Base-by-base conservation (phyloP, 2,329 filamentous ascomycete species). In the Clonostachys byssicola region DNA sequence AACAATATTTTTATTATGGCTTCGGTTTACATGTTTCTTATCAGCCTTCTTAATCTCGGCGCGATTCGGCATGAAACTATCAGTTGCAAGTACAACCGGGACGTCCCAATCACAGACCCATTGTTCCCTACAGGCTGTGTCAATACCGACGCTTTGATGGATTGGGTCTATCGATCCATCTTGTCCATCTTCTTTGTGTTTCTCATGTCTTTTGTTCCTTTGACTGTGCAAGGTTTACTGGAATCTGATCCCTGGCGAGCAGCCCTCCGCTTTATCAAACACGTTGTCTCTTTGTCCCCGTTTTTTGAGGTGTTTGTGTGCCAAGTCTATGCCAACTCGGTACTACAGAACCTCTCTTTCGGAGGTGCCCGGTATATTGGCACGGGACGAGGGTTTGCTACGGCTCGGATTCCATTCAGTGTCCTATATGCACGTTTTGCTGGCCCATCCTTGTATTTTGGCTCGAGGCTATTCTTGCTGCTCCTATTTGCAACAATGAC, bases 1-100 rank as follows among this genome's bases (percentile, higher is more conserved):
- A 96, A 99, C 85, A 99, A 99, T 77, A 88, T 97, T 79, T 96
- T 99, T 77, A 97, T 99, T 65, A 96, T 99, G 86, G 75, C 97
- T 62, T 99, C 94, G 8, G 91, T 99, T 52, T 92, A 99, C 68
- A 81, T 96, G 73, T 97, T 99, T 77, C 97, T 99, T 94, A 87
- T 99, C 57, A 86, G 85, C 45, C 71, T 96, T 51, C 77, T 99
- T 71, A 95, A 96, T 69, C 73, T 97, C 41, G 94, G 94, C 56
- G 90, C 89, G 33, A 76, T 99, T 41, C 81, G 82, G 51, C 85
- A 95, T 66, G 90, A 99, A 74, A 95, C 90, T 3, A 89, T 96
- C 59, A 68, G 81, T 46, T 99, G 94, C 77, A 68, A 81, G 17
- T 96, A 94, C 78, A 89, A 96, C 76, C 80, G 80, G 50, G 81